Conservation (phyloP, 371 early-diverging fungal species). For the Mucor racemosus region DNA sequence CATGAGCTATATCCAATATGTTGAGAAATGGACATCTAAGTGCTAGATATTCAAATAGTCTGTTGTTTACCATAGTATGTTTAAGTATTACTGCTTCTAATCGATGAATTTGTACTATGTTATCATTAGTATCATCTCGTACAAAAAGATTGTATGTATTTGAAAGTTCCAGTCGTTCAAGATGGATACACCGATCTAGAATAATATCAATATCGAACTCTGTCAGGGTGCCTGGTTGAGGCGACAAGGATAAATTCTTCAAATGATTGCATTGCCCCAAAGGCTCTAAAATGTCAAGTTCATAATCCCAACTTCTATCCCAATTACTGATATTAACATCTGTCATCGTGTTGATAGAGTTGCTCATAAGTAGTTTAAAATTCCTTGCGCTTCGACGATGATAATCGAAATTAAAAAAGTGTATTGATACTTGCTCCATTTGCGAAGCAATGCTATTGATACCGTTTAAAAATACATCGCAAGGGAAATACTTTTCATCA, state of each 20-base stretch:
- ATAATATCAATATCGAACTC: conserved; percentile 25
- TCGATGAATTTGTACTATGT: not conserved
- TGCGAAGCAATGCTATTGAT: not conserved
- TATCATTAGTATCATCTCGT: not conserved
- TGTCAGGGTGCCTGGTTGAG: conserved; percentile 19
- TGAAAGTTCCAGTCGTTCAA: conserved; percentile 8
- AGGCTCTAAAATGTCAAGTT: conserved; percentile 15
- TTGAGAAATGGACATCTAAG: conserved; percentile 15
- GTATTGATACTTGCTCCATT: conserved; percentile 4
- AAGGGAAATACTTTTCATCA: conserved; percentile 27
- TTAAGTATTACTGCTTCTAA: conserved; percentile 7
- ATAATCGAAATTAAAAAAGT: conserved; percentile 26
- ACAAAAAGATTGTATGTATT: conserved; percentile 26
- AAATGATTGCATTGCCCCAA: conserved; percentile 2
- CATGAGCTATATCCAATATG: conserved; percentile 9
- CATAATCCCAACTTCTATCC: conserved; percentile 27
- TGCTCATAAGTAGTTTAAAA: conserved; percentile 15
- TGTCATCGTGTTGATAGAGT: conserved; percentile 10
- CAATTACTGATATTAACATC: conserved; percentile 17
- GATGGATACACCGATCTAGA: conserved; percentile 3
- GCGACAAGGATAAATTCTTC: conserved; percentile 12
- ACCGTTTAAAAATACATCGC: conserved; percentile 19
- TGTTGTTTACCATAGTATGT: conserved; percentile 22
- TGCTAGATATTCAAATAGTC: conserved; percentile 19
- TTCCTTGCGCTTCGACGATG: conserved; percentile 17